Evolutionary conservation across 768 basidiomycete species (phyloP).

Genomic region (Amyloporia xantha): DNA sequence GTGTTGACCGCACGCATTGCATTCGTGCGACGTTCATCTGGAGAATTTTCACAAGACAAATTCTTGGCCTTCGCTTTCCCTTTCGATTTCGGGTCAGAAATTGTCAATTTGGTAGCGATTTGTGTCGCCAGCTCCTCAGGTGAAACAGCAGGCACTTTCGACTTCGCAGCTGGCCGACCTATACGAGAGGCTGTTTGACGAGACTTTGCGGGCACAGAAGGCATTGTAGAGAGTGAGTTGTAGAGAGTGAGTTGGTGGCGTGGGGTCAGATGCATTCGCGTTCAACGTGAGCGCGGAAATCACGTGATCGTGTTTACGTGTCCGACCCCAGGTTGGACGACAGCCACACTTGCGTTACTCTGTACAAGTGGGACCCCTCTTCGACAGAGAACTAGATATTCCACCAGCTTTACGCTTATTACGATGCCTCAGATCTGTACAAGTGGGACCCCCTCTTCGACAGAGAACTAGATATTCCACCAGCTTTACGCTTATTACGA

Average conservation of each 20-base stretch:
- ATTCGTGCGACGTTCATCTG: conserved; percentile 32
- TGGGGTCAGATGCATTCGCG: not conserved
- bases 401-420: too few relatives aligned
- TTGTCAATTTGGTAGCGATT: conserved; percentile 19
- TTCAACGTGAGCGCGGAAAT: not conserved
- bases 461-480: too few relatives aligned
- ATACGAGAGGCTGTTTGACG: not conserved
- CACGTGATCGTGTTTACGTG: not conserved
- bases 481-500: too few relatives aligned
- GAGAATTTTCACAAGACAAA: not conserved
- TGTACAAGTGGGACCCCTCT: too few relatives aligned
- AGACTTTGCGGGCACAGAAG: not conserved
- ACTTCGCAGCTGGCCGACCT: too few relatives aligned
- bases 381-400: too few relatives aligned
- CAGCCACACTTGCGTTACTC: too few relatives aligned
- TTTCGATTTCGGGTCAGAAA: conserved; percentile 18
- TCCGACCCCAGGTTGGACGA: too few relatives aligned
- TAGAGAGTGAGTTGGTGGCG: not conserved
- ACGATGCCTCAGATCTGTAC: too few relatives aligned
- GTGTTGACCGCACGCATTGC: conserved; percentile 64
- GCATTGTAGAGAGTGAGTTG: not conserved
- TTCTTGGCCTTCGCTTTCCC: conserved; percentile 10
- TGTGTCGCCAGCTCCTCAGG: conserved; percentile 20
- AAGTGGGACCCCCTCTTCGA: too few relatives aligned
- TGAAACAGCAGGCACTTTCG: conserved; percentile 1